A percentile compares a stretch with the other conserved stretches of the same genome.
These are phyloP conservation scores for Boletellus ananiceps DNA, from an alignment of 768 basidiomycete genomes.

Conservation along the genomic window DNA sequence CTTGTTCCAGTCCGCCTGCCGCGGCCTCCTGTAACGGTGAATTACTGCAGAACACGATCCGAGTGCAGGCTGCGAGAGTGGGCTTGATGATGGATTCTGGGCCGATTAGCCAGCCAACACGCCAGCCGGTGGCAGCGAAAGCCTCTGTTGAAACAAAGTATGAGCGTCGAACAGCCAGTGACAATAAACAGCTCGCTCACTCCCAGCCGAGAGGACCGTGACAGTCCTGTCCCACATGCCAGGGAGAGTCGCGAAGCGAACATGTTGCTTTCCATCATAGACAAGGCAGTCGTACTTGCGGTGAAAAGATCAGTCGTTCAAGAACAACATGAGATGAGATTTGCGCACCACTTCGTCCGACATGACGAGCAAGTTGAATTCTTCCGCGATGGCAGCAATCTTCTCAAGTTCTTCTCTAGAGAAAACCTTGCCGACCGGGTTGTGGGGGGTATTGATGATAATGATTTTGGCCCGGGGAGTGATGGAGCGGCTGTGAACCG, in stretches of 20 bases:
- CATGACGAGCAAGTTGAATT: conserved; percentile 90
- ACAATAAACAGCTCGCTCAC: conserved; percentile 41
- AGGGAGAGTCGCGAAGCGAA: conserved; percentile 89
- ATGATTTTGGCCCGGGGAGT: conserved; percentile 92
- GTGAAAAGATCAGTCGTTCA: background rate
- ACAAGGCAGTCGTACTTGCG: conserved; percentile 88
- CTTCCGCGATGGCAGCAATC: conserved; percentile 84
- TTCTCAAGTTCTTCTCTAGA: conserved; percentile 73
- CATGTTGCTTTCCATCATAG: conserved; percentile 83
- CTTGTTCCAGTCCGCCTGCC: conserved; percentile 85
- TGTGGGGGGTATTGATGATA: conserved; percentile 94
- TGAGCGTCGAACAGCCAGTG: background rate
- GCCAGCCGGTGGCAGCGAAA: conserved; percentile 97
- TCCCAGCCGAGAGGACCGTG: conserved; percentile 93
- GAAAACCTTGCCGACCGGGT: conserved; percentile 98
- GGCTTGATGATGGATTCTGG: conserved; percentile 78
- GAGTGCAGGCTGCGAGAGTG: conserved; percentile 84
- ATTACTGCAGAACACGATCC: conserved; percentile 94
- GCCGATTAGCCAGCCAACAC: conserved; percentile 94
- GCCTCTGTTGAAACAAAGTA: conserved; percentile 52
- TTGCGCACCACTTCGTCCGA: conserved; percentile 88
- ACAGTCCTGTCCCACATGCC: conserved; percentile 99
- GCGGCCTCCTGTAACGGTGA: conserved; percentile 94
- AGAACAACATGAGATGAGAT: background rate
- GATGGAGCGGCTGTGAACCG: conserved; percentile 59